These are phyloP conservation scores for Aspergillus ostianus DNA, from an alignment of 495 filamentous ascomycete species.

Conservation along the genomic window DNA sequence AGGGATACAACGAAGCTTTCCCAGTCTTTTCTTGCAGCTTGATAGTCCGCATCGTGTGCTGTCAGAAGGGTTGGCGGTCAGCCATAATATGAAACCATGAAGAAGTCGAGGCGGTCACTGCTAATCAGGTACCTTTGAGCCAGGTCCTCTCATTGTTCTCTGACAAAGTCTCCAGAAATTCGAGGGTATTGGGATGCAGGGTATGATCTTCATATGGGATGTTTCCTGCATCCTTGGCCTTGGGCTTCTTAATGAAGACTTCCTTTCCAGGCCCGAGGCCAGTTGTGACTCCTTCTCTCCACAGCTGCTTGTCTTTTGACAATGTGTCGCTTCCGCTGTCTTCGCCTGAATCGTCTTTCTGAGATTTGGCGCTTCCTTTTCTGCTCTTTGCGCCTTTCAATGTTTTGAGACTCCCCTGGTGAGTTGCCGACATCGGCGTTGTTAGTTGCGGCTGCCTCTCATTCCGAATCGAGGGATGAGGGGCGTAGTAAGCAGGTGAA, in stretches of 20 bases:
- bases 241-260: conserved; percentile 67
- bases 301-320: conserved; percentile 51
- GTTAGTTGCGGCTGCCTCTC: conserved; percentile 27
- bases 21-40: conserved; percentile 74
- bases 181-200: conserved; percentile 78
- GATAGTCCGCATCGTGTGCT: conserved; percentile 76
- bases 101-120: conserved; percentile 7
- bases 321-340: conserved; percentile 8
- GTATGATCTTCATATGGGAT: conserved; percentile 65
- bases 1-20: conserved; percentile 69
- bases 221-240: conserved; percentile 64
- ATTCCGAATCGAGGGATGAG: conserved; percentile 22
- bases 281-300: conserved; percentile 56
- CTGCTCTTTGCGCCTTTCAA: conserved; percentile 15
- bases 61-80: conserved; percentile 12
- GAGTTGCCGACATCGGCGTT: conserved; percentile 21
- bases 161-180: conserved; percentile 72
- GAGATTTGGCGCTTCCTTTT: conserved; percentile 1
- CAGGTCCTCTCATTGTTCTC: conserved; percentile 77
- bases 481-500: conserved; percentile 13
- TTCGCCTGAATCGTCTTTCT: conserved; percentile 1
- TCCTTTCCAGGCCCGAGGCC: conserved; percentile 60
- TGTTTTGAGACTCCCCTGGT: conserved; percentile 9
- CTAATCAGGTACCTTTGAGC: conserved; percentile 62
- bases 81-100: background rate